Conservation (phyloP, 805 yeast species). For the Lachancea dasiensis region DNA sequence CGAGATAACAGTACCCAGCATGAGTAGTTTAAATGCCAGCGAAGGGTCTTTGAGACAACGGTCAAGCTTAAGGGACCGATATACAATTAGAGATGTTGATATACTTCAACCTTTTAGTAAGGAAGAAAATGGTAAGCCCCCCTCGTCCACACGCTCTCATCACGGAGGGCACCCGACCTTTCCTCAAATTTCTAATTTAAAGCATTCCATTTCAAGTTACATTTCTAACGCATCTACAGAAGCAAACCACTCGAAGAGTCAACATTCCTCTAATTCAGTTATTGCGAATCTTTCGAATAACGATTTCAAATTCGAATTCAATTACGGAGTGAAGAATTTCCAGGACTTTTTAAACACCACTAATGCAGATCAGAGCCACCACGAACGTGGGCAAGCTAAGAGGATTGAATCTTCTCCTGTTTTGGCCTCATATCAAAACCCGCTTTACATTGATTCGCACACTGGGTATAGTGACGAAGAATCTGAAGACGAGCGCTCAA, state of each 20-base stretch:
- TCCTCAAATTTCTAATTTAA: slow-evolving; percentile 12
- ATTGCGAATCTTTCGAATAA: slow-evolving; percentile 25
- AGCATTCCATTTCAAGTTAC: slow-evolving; percentile 26
- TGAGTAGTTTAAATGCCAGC: not conserved
- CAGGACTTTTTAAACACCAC: slow-evolving; percentile 8
- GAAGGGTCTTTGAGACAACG: slow-evolving; percentile 6
- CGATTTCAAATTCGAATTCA: slow-evolving; percentile 31
- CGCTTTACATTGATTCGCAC: not conserved
- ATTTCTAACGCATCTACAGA: slow-evolving; percentile 10
- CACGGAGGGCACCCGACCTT: not conserved
- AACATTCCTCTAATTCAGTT: slow-evolving; percentile 10
- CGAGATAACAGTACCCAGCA: slow-evolving; percentile 48
- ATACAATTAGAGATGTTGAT: slow-evolving; percentile 26
- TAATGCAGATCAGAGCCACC: not conserved
- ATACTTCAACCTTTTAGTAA: slow-evolving; percentile 15
- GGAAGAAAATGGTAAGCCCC: slow-evolving; percentile 1
- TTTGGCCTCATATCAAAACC: not conserved
- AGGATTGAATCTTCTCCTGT: slow-evolving; percentile 8
- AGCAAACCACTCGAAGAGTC: not conserved
- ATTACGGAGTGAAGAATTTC: slow-evolving; percentile 17
- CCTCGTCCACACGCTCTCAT: not conserved
- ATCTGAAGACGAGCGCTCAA: slow-evolving; percentile 58
- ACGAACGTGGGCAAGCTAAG: not conserved
- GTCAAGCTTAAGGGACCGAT: slow-evolving; percentile 20
- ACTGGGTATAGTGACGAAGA: slow-evolving; percentile 15